A percentile compares a stretch with the other conserved stretches of the same genome.
Evolutionary conservation across 371 early-diverging fungal species (phyloP).

Genomic region (Capniomyces stellatus): DNA sequence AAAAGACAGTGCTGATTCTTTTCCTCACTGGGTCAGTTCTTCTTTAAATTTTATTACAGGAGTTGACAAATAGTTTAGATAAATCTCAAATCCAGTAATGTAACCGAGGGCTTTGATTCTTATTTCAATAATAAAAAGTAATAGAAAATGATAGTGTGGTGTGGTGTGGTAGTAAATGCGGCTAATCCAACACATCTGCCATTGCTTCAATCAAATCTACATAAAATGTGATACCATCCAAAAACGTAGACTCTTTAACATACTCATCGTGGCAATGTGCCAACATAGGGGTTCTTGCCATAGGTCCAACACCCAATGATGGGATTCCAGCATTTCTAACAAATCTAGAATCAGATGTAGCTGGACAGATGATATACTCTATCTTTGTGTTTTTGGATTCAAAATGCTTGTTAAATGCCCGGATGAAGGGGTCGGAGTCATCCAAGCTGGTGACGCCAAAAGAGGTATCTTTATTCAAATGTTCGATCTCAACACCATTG

Average conservation of each 20-base stretch:
- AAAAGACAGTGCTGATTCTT: too few species aligned
- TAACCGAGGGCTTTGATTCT: too few species aligned
- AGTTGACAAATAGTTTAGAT: too few species aligned
- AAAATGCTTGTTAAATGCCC: conserved; percentile 43
- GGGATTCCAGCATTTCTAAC: conserved; percentile 47
- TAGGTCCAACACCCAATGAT: conserved; percentile 48
- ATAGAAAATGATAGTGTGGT: too few species aligned
- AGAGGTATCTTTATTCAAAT: conserved; percentile 31
- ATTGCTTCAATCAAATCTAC: conserved; percentile 26
- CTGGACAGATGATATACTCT: conserved; percentile 51
- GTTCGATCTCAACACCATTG: conserved; percentile 31
- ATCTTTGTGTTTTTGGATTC: conserved; percentile 9
- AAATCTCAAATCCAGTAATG: too few species aligned
- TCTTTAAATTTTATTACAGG: too few species aligned
- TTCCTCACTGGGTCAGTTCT: too few species aligned
- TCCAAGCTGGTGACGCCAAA: conserved; percentile 28
- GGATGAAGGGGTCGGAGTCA: conserved; percentile 33
- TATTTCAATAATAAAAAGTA: too few species aligned
- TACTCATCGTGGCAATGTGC: conserved; percentile 66
- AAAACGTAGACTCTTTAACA: conserved; percentile 39
- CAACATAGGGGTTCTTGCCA: conserved; percentile 44
- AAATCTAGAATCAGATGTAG: conserved; percentile 52
- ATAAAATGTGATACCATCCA: conserved; percentile 51
- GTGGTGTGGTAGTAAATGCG: too few species aligned
- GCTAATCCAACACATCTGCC: conserved; percentile 14